phyloP scores from a whole-genome alignment of 2,329 filamentous ascomycete species.

The Claviceps capensis region DNA sequence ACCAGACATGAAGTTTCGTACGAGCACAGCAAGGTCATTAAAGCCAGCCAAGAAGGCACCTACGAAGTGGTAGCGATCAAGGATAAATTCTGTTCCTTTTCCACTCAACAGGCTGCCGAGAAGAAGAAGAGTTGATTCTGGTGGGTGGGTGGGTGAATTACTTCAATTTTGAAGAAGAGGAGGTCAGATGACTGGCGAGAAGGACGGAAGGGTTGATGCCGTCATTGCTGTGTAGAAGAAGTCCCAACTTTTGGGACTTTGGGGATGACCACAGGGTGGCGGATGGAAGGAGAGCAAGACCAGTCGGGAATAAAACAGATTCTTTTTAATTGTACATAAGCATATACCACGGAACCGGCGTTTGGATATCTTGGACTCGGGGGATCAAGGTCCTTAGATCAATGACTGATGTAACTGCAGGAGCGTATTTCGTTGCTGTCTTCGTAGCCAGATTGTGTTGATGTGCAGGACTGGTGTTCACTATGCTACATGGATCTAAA shows the following conservation, averaged over 20 bases:
- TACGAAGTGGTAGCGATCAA: constrained; percentile 97
- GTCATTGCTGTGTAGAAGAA: constrained; percentile 17
- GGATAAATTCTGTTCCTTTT: constrained; percentile 83
- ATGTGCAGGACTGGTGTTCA: not conserved
- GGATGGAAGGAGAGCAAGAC: not conserved
- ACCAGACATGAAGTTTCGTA: constrained; percentile 78
- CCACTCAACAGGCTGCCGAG: constrained; percentile 46
- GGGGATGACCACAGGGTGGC: constrained; percentile 26
- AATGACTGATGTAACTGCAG: not conserved
- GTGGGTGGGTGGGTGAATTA: too few relatives aligned
- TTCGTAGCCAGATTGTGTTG: not conserved
- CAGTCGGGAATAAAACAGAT: constrained; percentile 16
- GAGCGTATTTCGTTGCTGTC: not conserved
- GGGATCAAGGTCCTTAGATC: not conserved
- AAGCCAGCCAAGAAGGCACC: constrained; percentile 83
- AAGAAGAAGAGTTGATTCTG: constrained; percentile 24
- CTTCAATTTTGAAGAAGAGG: not conserved
- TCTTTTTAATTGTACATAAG: constrained; percentile 12
- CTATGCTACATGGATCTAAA: not conserved
- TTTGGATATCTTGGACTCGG: constrained; percentile 3
- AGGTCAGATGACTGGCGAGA: too few relatives aligned
- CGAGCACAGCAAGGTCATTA: constrained; percentile 67
- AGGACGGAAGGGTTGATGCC: too few relatives aligned
- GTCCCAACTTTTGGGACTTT: not conserved
- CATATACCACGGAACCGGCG: constrained; percentile 11